Evolutionary conservation across 2,329 filamentous ascomycete genomes (phyloP).

Genomic region (Trichophyton mentagrophytes): DNA sequence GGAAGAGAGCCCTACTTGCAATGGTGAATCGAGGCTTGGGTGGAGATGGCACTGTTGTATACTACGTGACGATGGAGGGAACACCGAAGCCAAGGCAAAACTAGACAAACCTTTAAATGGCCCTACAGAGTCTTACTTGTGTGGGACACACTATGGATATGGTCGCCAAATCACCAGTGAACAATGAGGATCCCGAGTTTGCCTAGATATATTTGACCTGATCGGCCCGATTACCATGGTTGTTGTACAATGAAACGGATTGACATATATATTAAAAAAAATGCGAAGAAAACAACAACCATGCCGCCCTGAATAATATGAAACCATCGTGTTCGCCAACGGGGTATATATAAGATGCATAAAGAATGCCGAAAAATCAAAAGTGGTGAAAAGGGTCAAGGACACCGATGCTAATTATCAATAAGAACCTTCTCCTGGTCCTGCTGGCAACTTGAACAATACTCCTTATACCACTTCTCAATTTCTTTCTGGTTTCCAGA

Average conservation of each 20-base stretch:
- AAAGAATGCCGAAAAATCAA: not conserved
- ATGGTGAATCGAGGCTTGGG: conserved; percentile 40
- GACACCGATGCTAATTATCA: not conserved
- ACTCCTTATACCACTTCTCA: conserved; percentile 45
- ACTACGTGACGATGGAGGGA: conserved; percentile 53
- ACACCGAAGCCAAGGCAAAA: conserved; percentile 54
- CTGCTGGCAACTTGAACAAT: conserved; percentile 48
- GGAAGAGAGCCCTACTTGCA: conserved; percentile 45
- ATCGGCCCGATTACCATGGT: not conserved
- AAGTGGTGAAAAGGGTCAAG: not conserved
- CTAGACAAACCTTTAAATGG: conserved; percentile 18
- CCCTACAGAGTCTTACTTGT: not conserved
- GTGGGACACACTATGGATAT: not conserved
- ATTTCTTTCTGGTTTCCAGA: conserved; percentile 34
- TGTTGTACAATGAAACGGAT: not conserved
- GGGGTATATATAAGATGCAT: conserved; percentile 1
- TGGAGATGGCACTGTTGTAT: conserved; percentile 50
- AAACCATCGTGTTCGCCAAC: not conserved
- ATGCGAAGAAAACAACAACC: not conserved
- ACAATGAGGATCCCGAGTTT: not conserved
- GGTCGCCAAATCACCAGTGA: not conserved
- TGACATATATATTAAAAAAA: not conserved
- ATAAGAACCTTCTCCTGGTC: conserved; percentile 25
- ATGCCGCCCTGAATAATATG: not conserved
- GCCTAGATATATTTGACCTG: not conserved